A percentile compares a stretch with the other conserved stretches of the same genome.
phyloP scores from a whole-genome alignment of 305 asterid genomes.

The Striga hermonthica region DNA sequence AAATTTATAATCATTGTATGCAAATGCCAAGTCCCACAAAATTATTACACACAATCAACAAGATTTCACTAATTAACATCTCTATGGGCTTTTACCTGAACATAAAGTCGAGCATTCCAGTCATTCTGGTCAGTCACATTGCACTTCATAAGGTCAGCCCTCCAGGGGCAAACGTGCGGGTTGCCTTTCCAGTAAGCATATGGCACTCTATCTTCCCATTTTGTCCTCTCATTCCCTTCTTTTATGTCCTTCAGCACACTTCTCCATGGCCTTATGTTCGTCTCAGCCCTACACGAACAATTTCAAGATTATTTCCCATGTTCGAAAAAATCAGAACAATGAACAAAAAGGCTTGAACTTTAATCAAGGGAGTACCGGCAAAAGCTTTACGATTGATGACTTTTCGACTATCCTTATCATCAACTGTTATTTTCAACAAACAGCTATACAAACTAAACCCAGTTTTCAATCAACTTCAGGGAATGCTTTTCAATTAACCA shows the following conservation, averaged over 20 bases:
- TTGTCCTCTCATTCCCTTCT: constrained; percentile 64
- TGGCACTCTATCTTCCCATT: constrained; percentile 83
- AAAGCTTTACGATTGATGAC: no score
- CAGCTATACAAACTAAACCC: no score
- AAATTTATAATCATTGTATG: not conserved
- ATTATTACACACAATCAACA: not conserved
- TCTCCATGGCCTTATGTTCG: constrained; percentile 87
- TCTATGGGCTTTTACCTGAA: constrained; percentile 46
- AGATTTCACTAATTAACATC: not conserved
- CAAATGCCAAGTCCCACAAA: constrained; percentile 21
- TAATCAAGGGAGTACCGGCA: no score
- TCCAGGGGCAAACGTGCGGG: constrained; percentile 62
- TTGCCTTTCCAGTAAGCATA: constrained; percentile 96
- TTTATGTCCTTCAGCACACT: constrained; percentile 54
- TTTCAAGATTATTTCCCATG: not conserved
- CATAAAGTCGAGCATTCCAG: constrained; percentile 69
- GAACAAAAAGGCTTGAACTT: no score
- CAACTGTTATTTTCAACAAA: no score
- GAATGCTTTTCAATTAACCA: no score
- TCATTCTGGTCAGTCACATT: constrained; percentile 57
- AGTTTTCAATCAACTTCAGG: no score
- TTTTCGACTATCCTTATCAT: no score
- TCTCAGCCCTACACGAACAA: constrained; percentile 67
- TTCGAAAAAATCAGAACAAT: no score
- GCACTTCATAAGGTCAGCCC: constrained; percentile 77